Conservation (phyloP, 306 rosid species). For the Citrullus amarus region DNA sequence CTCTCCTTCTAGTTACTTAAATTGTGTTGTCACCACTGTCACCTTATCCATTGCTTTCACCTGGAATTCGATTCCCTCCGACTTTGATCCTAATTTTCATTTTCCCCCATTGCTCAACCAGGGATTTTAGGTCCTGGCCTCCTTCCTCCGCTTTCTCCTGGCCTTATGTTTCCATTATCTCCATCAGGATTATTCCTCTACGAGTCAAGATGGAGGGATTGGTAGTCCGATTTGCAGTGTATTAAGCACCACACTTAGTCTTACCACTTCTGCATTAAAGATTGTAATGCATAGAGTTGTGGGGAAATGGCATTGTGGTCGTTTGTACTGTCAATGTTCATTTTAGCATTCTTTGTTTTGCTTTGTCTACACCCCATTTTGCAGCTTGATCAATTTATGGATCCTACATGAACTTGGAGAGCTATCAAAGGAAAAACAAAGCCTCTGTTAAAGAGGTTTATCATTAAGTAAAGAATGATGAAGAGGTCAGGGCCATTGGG, state of each 20-base stretch:
- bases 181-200: constrained; percentile 65
- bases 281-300: constrained; percentile 31
- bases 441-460: neutral
- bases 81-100: constrained; percentile 60
- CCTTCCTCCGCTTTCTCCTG: constrained; percentile 78
- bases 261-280: constrained; percentile 13
- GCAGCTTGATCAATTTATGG: constrained; percentile 6
- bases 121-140: constrained; percentile 96
- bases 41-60: constrained; percentile 69
- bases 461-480: neutral
- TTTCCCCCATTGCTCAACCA: constrained; percentile 56
- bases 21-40: constrained; percentile 65
- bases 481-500: neutral
- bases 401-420: constrained; percentile 27
- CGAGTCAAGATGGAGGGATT: constrained; percentile 85
- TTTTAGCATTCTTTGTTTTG: constrained; percentile 23
- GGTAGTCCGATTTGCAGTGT: constrained; percentile 18
- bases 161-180: constrained; percentile 56
- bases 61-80: constrained; percentile 70
- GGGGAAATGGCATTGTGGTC: constrained; percentile 22
- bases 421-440: constrained; percentile 17
- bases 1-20: constrained; percentile 65
- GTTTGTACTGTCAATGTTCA: constrained; percentile 6
- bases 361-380: constrained; percentile 18
- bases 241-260: constrained; percentile 19